Conservation (phyloP, 208 protist genomes). For the Acanthamoeba quina region DNA sequence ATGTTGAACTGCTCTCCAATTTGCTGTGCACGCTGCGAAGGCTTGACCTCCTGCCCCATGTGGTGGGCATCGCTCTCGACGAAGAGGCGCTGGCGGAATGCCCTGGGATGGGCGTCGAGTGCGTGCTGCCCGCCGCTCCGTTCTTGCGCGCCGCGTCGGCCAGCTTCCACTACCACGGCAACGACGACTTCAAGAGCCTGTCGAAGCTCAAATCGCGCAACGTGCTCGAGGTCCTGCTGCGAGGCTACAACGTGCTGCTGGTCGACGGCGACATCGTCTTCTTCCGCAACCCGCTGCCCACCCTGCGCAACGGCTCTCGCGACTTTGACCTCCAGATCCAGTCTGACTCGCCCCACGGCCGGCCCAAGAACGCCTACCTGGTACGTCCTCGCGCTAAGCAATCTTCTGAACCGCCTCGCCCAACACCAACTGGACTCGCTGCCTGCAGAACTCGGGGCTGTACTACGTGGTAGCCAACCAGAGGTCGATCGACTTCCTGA, state of each 20-base stretch:
- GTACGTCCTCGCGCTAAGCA: neutral
- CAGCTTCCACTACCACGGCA: constrained; percentile 55
- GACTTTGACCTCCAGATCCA: constrained; percentile 30
- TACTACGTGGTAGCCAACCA: neutral
- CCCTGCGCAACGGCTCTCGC: constrained; percentile 2
- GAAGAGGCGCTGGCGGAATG: neutral
- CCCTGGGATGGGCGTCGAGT: neutral
- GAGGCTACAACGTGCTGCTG: constrained; percentile 33
- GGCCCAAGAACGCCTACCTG: neutral
- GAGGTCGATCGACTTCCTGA: neutral
- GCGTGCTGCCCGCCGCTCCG: neutral
- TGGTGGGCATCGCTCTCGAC: constrained; percentile 34
- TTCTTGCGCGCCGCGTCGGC: neutral
- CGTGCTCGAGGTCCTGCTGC: constrained; percentile 43
- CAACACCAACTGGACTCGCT: neutral
- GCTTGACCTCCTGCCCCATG: neutral
- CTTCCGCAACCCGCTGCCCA: neutral
- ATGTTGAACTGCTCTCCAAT: neutral
- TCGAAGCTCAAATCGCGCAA: constrained; percentile 65
- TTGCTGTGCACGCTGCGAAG: neutral
- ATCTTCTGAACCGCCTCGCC: neutral
- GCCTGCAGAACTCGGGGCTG: neutral
- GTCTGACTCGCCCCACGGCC: constrained; percentile 17
- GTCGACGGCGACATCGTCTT: constrained; percentile 45
- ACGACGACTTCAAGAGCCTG: constrained; percentile 29